Conservation (phyloP, 2,329 filamentous ascomycete species). For the Teratosphaeriaceae sp. region DNA sequence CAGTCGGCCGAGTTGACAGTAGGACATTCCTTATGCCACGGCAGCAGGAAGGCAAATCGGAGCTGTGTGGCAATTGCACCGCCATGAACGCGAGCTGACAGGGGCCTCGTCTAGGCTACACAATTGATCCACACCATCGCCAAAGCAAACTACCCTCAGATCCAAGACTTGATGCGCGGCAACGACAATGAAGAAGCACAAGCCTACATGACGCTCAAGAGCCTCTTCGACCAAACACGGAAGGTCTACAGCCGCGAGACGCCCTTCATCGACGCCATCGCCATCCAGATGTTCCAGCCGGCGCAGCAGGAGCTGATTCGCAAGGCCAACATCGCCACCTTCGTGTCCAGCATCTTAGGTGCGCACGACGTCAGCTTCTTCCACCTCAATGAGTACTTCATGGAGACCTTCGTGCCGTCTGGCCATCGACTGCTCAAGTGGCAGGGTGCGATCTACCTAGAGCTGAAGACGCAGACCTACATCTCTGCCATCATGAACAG, state of each 20-base stretch:
- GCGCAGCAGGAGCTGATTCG: constrained; percentile 52
- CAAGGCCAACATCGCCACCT: constrained; percentile 59
- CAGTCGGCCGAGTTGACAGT: too few relatives aligned
- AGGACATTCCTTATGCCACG: too few relatives aligned
- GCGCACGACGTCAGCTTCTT: constrained; percentile 56
- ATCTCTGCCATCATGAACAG: constrained; percentile 54
- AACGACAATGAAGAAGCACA: constrained; percentile 39
- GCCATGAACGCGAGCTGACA: too few relatives aligned
- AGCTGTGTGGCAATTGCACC: too few relatives aligned
- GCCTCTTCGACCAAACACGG: constrained; percentile 57
- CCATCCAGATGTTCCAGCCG: constrained; percentile 31
- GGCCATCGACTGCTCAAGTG: constrained; percentile 52
- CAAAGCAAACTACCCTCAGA: constrained; percentile 50
- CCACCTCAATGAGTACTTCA: constrained; percentile 56
- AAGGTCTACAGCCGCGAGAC: constrained; percentile 52
- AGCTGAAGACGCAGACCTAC: constrained; percentile 62
- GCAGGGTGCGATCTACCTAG: constrained; percentile 55
- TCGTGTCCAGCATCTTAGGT: constrained; percentile 57
- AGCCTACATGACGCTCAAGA: constrained; percentile 56
- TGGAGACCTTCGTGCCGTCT: constrained; percentile 57
- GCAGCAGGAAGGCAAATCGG: too few relatives aligned
- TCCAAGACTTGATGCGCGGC: constrained; percentile 49
- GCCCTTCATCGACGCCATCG: constrained; percentile 43
- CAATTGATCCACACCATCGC: constrained; percentile 54
- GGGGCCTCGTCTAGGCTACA: constrained; percentile 40